Conservation (phyloP, 257 asterid species). For the Nicotiana obtusifolia region DNA sequence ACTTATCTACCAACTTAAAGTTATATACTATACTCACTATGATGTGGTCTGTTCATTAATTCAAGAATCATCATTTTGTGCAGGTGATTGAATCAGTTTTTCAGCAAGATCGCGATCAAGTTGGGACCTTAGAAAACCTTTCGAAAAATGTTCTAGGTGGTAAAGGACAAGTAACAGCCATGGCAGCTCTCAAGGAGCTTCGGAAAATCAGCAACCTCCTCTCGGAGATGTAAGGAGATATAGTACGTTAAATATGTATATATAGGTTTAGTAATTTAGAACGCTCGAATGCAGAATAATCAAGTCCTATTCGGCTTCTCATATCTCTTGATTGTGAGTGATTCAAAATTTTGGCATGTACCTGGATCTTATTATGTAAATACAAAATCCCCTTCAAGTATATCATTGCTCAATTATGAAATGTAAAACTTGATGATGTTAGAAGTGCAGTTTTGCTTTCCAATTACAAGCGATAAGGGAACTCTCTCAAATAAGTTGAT, state of each 20-base stretch:
- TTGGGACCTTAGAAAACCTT: slow-evolving; percentile 30
- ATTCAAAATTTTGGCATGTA: slow-evolving; percentile 7
- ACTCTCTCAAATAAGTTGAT: background rate
- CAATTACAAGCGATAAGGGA: background rate
- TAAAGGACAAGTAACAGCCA: slow-evolving; percentile 53
- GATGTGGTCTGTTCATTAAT: background rate
- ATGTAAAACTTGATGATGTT: background rate
- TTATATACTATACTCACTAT: background rate
- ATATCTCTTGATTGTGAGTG: slow-evolving; percentile 9
- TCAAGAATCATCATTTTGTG: background rate
- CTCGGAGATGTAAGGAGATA: slow-evolving; percentile 59
- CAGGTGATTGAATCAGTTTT: slow-evolving; percentile 80
- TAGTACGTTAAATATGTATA: slow-evolving; percentile 20
- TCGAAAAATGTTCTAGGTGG: slow-evolving; percentile 49
- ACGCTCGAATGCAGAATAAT: background rate
- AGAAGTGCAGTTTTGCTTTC: background rate
- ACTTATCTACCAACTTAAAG: background rate
- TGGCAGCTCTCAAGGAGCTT: slow-evolving; percentile 81
- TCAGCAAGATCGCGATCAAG: slow-evolving; percentile 52
- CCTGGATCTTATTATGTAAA: background rate
- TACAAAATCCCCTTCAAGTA: slow-evolving; percentile 4
- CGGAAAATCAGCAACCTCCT: slow-evolving; percentile 75
- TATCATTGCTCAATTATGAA: background rate
- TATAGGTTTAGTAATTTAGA: slow-evolving; percentile 18
- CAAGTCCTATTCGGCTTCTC: slow-evolving; percentile 1